Evolutionary conservation across 2,329 filamentous ascomycete genomes (phyloP), one percentile per base, ranked within the genome.

Genomic region (Ascocoryne sarcoides): DNA sequence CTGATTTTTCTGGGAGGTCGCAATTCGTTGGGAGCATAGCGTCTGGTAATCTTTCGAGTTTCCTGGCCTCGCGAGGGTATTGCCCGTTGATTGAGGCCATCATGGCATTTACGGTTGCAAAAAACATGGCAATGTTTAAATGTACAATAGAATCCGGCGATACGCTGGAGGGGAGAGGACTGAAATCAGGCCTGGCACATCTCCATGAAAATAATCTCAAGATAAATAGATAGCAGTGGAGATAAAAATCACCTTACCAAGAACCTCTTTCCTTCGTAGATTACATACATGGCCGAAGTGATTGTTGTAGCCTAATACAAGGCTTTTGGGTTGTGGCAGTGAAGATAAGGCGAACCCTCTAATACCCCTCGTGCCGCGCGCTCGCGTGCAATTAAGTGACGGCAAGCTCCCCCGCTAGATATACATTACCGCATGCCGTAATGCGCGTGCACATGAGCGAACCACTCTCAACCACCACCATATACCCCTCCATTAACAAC

Each of bases 11-110:
- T 36, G 36, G 51, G 45, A 42, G 50, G 46, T 43, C 39, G 40
- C 42, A 45, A 45, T 40, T 53, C 44, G 39, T 55, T 53, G 53
- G 47, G 51, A 56, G 56, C 56, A 58, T 57, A 58, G 56, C 55
- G 54, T 51, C 45, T 47, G 53, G 52, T 43, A 49, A 46, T 51
- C 36, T 49, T 38, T 29, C 9, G n/a, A 16, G 31, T 17, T 32
- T 30, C 40, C 35, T 32, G 37, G 36, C 43, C 45, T 38, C 44
- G 36, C 46, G 45, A 45, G 45, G 45, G 40, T 46, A 47, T 44
- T 39, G 40, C 37, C 42, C 43, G 39, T 40, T 21, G 43, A 14
- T 43, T 35, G 33, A 45, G 48, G 23, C 36, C 39, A 35, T 50
- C 43, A 45, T 54, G 48, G 44, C 45, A 47, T 49, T 37, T 52